These are phyloP conservation scores for Hymenotorrendiella dingleyae DNA, from an alignment of 2,329 filamentous ascomycete species.

Conservation along the genomic window DNA sequence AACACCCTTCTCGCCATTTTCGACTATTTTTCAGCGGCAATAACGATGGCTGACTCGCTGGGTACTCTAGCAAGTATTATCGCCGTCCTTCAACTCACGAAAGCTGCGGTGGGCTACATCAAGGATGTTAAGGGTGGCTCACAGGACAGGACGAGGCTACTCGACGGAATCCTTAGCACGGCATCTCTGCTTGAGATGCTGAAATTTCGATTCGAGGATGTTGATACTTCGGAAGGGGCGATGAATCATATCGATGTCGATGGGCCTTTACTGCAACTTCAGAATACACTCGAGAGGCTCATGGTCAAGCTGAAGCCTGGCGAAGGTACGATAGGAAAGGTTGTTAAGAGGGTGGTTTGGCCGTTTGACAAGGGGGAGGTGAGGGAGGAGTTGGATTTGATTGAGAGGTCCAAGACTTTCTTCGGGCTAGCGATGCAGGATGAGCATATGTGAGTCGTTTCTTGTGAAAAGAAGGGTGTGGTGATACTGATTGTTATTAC, in stretches of 20 bases:
- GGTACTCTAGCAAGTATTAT: conserved; percentile 1
- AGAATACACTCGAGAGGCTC: not conserved
- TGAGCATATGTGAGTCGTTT: not conserved
- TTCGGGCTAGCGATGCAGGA: not conserved
- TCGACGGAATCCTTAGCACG: not conserved
- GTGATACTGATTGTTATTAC: not conserved
- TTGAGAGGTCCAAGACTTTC: conserved; percentile 1
- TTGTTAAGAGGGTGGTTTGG: not conserved
- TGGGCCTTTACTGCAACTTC: not conserved
- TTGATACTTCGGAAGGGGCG: no score
- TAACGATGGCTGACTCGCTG: conserved; percentile 3
- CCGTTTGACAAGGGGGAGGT: not conserved
- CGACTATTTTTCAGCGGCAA: no score
- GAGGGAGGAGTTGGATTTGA: not conserved
- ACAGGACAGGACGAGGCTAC: not conserved
- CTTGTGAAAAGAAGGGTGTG: no score
- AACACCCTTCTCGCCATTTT: no score
- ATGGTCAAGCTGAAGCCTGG: not conserved
- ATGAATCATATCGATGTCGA: not conserved
- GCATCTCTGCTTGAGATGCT: not conserved
- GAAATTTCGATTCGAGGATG: not conserved
- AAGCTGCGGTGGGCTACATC: conserved; percentile 1
- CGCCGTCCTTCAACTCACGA: not conserved
- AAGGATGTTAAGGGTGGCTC: conserved; percentile 3
- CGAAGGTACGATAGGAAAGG: not conserved